Evolutionary conservation across 345 rosid species (phyloP), one percentile per base, ranked within the genome.

Genomic region (Viola odorata): DNA sequence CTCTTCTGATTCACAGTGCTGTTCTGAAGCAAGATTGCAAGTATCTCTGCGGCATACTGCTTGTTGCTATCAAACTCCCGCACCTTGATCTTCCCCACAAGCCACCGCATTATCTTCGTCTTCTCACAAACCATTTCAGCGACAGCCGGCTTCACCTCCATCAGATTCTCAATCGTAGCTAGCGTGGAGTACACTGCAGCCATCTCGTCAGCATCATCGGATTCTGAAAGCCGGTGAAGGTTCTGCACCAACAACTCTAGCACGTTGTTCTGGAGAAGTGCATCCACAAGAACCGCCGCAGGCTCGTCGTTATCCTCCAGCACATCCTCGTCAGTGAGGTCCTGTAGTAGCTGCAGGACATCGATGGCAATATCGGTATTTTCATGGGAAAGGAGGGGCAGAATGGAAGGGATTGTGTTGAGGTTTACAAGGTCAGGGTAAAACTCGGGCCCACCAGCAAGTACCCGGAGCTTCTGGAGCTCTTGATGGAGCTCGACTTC

Each of bases 1-100:
- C 80, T 83, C 80, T 86, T 92, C 87, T 92, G 99, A 58, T 92
- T 92, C 5, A 81, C 90, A 13, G 78, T 69, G 65, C 97, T 85
- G 62, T 80, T 87, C 73, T 92, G 98, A 69, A 92, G 59, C 77
- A 92, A 64, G 65, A 92, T 92, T 5, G 97, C 97, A 67, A 92
- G 60, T 61, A 92, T 89, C 90, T 92, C 97, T 9, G 99, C 84
- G 0, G 97, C 95, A 1, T 89, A 92, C 74, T 92, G 97, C 82
- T 92, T 92, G 68, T 84, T 87, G 12, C 96, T 71, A 56, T 92
- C 97, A 15, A 92, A 92, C 55, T 92, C 97, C 68, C 89, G 83
- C 41, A 81, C 81, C 78, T 87, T 89, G 0, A 92, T 80, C 87
- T 90, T 89, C 55, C 80, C 73, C 47, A 89, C 51, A 67, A 92